Conservation (phyloP, 768 basidiomycete species). For the Lactarius sanguifluus region DNA sequence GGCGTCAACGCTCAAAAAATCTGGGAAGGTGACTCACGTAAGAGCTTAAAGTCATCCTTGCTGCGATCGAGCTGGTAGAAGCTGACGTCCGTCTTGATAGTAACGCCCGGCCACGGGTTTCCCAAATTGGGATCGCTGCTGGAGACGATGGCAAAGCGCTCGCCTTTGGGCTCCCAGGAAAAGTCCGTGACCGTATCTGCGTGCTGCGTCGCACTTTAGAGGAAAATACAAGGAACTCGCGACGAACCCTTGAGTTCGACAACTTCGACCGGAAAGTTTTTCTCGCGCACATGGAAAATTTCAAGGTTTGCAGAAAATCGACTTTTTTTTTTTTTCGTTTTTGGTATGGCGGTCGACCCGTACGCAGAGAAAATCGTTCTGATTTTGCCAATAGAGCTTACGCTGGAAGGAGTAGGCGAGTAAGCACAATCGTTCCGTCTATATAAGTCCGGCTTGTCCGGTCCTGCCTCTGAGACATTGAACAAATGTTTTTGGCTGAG, state of each 20-base stretch:
- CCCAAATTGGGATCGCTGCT: slow-evolving; percentile 92
- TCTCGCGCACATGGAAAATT: slow-evolving; percentile 95
- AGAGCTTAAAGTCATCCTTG: slow-evolving; percentile 92
- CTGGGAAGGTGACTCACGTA: slow-evolving; percentile 53
- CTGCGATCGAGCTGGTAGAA: slow-evolving; percentile 92
- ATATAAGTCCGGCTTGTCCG: background rate
- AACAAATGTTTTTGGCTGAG: slow-evolving; percentile 96
- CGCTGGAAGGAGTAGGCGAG: slow-evolving; percentile 54
- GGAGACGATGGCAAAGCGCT: slow-evolving; percentile 93
- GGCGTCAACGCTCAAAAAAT: slow-evolving; percentile 11
- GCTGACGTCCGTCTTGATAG: slow-evolving; percentile 94
- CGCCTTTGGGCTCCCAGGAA: slow-evolving; percentile 97
- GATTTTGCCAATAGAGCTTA: slow-evolving; percentile 97
- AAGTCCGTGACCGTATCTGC: slow-evolving; percentile 89
- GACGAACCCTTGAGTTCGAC: slow-evolving; percentile 88
- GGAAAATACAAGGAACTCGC: slow-evolving; percentile 1
- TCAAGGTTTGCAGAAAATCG: slow-evolving; percentile 97
- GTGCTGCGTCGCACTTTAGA: slow-evolving; percentile 35
- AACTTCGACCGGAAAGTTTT: slow-evolving; percentile 96
- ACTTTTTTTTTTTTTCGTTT: slow-evolving; percentile 99
- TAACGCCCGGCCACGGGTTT: slow-evolving; percentile 84
- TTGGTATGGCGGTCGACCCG: slow-evolving; percentile 99
- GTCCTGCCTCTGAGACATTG: slow-evolving; percentile 90
- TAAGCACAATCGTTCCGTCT: background rate
- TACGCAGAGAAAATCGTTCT: slow-evolving; percentile 97